Evolutionary conservation across 345 rosid genomes (phyloP).

Genomic region (sweet orange (Citrus sinensis)): DVS_A1.0 CM039164.1:21853501-21854000

Average conservation of each 20-base stretch:
- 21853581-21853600: conserved; percentile 58
- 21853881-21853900: conserved; percentile 59
- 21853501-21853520: conserved; percentile 51
- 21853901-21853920: conserved; percentile 70
- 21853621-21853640: conserved; percentile 56
- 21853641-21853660: conserved; percentile 67
- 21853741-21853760: neutral
- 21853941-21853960: conserved; percentile 52
- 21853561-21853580: conserved; percentile 51
- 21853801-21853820: neutral
- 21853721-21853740: conserved; percentile 54
- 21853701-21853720: conserved; percentile 65
- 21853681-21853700: conserved; percentile 42
- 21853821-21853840: conserved; percentile 45
- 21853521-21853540: conserved; percentile 49
- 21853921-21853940: conserved; percentile 68
- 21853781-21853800: too few relatives aligned
- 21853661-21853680: conserved; percentile 67
- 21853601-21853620: conserved; percentile 60
- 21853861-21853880: conserved; percentile 53
- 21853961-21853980: conserved; percentile 67
- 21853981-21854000: conserved; percentile 66
- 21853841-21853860: conserved; percentile 49
- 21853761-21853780: too few relatives aligned
- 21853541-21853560: conserved; percentile 50